Percentiles rank a stretch among this genome's conserved stretches.
Conservation (phyloP, 75 land plant genomes). For the Pinus albicaulis region DNA sequence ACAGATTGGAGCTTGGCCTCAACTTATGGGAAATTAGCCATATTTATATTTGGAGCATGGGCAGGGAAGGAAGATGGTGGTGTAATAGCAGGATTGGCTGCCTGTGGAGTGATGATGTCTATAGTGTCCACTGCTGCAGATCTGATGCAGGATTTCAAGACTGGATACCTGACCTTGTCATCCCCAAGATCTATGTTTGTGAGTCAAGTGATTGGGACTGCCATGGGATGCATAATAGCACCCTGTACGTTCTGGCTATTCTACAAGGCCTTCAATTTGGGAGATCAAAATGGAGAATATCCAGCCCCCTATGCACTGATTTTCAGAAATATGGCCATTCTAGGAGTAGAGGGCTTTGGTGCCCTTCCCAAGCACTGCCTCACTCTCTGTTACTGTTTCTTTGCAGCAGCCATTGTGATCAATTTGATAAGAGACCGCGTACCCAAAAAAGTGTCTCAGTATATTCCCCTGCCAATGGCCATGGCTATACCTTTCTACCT, state of each 20-base stretch:
- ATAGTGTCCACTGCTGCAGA: conserved; percentile 61
- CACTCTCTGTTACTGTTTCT: conserved; percentile 38
- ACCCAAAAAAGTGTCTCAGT: conserved; percentile 10
- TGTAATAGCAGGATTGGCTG: conserved; percentile 55
- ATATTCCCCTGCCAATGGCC: conserved; percentile 55
- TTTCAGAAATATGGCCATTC: conserved; percentile 47
- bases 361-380: conserved; percentile 54
- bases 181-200: conserved; percentile 66
- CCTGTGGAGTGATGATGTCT: conserved; percentile 68
- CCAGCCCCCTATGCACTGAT: conserved; percentile 44
- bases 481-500: conserved; percentile 73
- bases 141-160: conserved; percentile 68
- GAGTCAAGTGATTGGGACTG: conserved; percentile 54
- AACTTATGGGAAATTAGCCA: conserved; percentile 59
- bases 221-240: conserved; percentile 49
- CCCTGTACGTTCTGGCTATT: conserved; percentile 60
- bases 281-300: conserved; percentile 24
- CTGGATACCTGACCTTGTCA: conserved; percentile 54
- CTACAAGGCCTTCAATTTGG: conserved; percentile 45
- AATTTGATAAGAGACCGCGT: conserved; percentile 22
- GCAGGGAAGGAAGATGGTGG: conserved; percentile 42
- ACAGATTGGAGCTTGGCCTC: conserved; percentile 71
- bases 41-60: conserved; percentile 66
- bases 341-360: conserved; percentile 48
- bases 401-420: conserved; percentile 25